A percentile compares a stretch with the other conserved stretches of the same genome.
Evolutionary conservation across 1,284 basidiomycete genomes (phyloP).

Genomic region (Malassezia nana): DNA sequence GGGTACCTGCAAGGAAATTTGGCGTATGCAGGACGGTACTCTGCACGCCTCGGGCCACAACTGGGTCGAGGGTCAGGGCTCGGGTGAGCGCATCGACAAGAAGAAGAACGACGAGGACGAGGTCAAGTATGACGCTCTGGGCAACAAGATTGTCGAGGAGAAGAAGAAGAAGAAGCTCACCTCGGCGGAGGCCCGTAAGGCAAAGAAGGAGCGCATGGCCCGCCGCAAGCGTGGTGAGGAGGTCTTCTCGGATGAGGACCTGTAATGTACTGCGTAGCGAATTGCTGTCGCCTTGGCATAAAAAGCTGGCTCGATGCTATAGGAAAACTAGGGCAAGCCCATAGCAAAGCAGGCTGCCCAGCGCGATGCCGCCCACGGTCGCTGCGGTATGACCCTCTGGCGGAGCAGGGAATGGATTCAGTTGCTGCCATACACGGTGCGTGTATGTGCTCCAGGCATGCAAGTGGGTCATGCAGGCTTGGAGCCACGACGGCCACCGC

Average conservation of each 20-base stretch:
- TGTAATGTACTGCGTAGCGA: constrained; percentile 15
- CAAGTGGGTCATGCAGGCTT: neutral
- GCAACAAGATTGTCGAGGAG: constrained; percentile 31
- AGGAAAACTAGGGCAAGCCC: neutral
- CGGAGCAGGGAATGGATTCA: constrained; percentile 1
- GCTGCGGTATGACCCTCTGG: constrained; percentile 2
- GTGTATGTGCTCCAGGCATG: neutral
- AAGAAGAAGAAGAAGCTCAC: constrained; percentile 38
- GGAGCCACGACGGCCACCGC: neutral
- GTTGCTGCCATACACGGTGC: neutral
- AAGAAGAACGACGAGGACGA: constrained; percentile 42
- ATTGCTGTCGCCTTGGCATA: neutral
- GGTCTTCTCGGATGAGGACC: constrained; percentile 30
- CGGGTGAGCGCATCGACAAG: constrained; percentile 38
- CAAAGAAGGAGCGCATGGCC: constrained; percentile 30
- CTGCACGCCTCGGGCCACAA: constrained; percentile 57
- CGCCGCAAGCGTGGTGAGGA: constrained; percentile 34
- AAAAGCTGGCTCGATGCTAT: neutral
- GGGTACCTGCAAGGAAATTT: constrained; percentile 45
- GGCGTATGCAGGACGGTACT: constrained; percentile 40
- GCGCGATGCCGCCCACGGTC: constrained; percentile 1
- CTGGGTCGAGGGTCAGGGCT: constrained; percentile 72
- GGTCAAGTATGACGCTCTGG: constrained; percentile 35
- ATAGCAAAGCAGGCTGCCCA: constrained; percentile 5
- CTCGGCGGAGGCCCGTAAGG: constrained; percentile 27